Conservation (phyloP, 306 rosid genomes). For the Malus orientalis region DNA sequence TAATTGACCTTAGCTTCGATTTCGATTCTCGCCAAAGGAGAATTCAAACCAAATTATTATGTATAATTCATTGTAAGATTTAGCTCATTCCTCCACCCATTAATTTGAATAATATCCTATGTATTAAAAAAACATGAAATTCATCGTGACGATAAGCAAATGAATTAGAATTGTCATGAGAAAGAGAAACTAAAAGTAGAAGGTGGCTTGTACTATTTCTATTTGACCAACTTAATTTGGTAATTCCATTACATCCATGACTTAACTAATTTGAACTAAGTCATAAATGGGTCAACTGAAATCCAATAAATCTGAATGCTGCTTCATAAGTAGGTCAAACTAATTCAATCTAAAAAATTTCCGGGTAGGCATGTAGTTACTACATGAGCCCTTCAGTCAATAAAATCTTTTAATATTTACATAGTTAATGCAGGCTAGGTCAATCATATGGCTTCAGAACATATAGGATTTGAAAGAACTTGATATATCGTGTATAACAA, state of each 20-base stretch:
- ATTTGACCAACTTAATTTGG: background rate
- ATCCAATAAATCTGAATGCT: background rate
- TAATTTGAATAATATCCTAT: no score
- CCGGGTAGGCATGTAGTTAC: background rate
- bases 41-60: no score
- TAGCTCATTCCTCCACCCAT: no score
- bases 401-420: background rate
- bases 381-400: background rate
- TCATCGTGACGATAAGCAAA: no score
- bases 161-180: background rate
- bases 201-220: background rate
- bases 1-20: no score
- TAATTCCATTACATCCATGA: background rate
- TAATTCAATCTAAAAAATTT: background rate
- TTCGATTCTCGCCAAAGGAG: no score
- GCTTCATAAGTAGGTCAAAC: slow-evolving; percentile 9
- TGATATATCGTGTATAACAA: background rate
- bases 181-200: background rate
- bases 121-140: no score
- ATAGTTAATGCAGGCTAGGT: background rate
- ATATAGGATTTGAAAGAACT: background rate
- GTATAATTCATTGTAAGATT: no score
- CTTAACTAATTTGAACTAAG: background rate
- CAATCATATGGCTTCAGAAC: background rate
- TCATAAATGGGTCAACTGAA: slow-evolving; percentile 1